Evolutionary conservation across 2,329 filamentous ascomycete species (phyloP), one percentile per base, ranked within the genome.

Genomic region (Botrytis pseudocinerea): DNA sequence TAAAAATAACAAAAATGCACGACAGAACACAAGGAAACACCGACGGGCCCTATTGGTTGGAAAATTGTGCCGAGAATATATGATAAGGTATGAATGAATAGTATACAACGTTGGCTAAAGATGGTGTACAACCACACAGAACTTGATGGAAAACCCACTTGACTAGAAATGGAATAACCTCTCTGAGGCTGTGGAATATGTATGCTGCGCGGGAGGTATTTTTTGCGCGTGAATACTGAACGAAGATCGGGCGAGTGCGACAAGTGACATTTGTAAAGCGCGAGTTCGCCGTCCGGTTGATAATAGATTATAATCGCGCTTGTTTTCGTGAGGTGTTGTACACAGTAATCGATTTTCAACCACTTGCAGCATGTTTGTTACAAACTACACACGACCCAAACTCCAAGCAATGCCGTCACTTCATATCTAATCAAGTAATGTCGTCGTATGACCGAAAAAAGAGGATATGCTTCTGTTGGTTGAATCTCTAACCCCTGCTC

Each of bases 401-500:
- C 78, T 78, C 78, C 79, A 61, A 75, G 76, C 77, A 80, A 80
- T 80, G 79, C 79, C 74, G n/a, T 69, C 71, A 54, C 42, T 57
- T 73, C 71, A 72, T 74, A 63, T 69, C 62, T 80, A 79, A 73
- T 78, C 75, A 76, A 78, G 79, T 76, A 78, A 68, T 75, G 70
- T 72, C 62, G 71, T 66, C 35, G 69, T 65, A 71, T 25, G 48
- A 44, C 32, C 44, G 70, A n/a, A 64, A 66, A 35, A n/a, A 25
- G 54, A 51, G 8, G n/a, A 72, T n/a, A 51, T 20, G 69, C 44
- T 59, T 46, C 59, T 28, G 54, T 20, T 71, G 25, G 16, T 20
- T 25, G 59, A 28, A 73, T 32, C 32, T 66, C 64, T 77, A 81
- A 46, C 77, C 80, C 77, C 78, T 78, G 76, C 78, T 80, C 86